These are phyloP conservation scores for Boletus bicolor DNA, from an alignment of 768 basidiomycete species.

Conservation along the genomic window DNA sequence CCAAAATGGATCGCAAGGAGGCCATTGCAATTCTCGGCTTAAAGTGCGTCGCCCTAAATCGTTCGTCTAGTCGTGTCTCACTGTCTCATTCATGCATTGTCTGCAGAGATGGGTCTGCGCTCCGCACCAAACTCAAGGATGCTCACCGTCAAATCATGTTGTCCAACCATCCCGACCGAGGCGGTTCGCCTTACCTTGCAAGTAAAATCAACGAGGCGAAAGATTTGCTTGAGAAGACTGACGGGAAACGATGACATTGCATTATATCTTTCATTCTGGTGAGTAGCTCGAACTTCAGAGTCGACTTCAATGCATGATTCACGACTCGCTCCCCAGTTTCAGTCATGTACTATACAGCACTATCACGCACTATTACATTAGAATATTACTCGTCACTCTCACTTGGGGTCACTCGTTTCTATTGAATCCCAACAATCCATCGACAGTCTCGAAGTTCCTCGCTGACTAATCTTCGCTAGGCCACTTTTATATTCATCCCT, in stretches of 20 bases:
- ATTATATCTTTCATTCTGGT: conserved; percentile 5
- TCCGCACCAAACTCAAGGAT: conserved; percentile 84
- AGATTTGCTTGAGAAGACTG: conserved; percentile 82
- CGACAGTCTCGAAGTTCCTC: not conserved
- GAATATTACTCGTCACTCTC: conserved; percentile 17
- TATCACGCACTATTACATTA: conserved; percentile 16
- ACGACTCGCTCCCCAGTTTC: not conserved
- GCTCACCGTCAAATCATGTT: conserved; percentile 97
- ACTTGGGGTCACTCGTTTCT: not conserved
- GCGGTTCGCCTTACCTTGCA: conserved; percentile 96
- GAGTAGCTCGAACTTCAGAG: not conserved
- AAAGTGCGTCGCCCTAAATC: conserved; percentile 55
- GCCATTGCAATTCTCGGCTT: conserved; percentile 89
- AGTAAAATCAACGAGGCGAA: conserved; percentile 99
- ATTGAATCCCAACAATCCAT: not conserved
- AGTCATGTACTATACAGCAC: conserved; percentile 21
- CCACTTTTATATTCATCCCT: not conserved
- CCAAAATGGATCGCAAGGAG: conserved; percentile 95
- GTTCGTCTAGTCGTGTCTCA: not conserved
- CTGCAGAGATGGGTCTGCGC: conserved; percentile 71
- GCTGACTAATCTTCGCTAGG: conserved; percentile 16
- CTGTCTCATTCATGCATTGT: not conserved
- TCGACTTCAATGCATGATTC: not conserved
- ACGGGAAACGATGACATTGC: conserved; percentile 40
- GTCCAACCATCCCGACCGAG: conserved; percentile 97